phyloP scores from a whole-genome alignment of 345 rosid species.

The Lagerstroemia speciosa region DNA sequence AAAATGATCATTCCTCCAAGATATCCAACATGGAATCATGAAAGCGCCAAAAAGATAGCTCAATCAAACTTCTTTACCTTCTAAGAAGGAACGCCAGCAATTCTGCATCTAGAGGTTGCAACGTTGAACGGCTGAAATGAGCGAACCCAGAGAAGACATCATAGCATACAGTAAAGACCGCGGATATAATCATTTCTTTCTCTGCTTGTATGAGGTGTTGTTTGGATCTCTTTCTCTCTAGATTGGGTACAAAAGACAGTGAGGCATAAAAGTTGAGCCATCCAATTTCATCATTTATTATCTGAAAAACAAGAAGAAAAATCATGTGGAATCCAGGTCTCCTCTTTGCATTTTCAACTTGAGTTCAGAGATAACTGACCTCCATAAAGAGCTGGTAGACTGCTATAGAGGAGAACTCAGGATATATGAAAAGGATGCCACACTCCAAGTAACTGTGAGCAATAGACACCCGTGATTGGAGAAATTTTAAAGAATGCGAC shows the following conservation, averaged over 20 bases:
- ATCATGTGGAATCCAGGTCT: neutral
- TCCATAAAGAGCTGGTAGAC: conserved; percentile 56
- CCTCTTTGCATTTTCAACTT: conserved; percentile 12
- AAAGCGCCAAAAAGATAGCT: neutral
- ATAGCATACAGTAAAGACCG: conserved; percentile 53
- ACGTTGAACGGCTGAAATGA: conserved; percentile 48
- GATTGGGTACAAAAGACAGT: conserved; percentile 16
- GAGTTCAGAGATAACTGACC: conserved; percentile 21
- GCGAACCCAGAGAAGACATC: conserved; percentile 69
- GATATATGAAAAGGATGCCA: conserved; percentile 50
- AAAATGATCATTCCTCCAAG: neutral
- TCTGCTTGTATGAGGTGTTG: conserved; percentile 52
- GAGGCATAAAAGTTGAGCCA: conserved; percentile 58
- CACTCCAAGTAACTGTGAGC: conserved; percentile 56
- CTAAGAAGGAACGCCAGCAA: conserved; percentile 44
- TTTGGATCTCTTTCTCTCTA: conserved; percentile 40
- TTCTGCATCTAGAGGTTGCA: conserved; percentile 40
- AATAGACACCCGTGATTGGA: neutral
- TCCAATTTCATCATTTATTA: conserved; percentile 56
- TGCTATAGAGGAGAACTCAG: conserved; percentile 38
- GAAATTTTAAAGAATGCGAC: neutral
- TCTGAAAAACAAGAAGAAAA: conserved; percentile 22
- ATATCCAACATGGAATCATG: neutral
- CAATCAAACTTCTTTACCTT: conserved; percentile 27
- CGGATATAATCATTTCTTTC: conserved; percentile 52